phyloP scores from a whole-genome alignment of 768 basidiomycete species.

The Kwoniella newhampshirensis region DNA sequence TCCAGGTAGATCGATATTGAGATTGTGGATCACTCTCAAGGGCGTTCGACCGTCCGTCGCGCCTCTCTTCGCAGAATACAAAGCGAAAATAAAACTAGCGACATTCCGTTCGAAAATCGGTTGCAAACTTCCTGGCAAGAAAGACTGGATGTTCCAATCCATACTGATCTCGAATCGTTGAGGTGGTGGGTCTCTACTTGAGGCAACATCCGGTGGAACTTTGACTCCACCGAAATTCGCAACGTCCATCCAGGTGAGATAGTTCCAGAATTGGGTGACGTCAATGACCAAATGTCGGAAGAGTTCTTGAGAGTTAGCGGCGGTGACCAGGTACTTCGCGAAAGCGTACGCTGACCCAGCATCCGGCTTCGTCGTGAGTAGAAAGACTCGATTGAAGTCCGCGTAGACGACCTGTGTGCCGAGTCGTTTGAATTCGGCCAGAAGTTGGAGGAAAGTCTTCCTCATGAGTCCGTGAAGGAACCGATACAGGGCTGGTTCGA shows the following conservation, averaged over 20 bases:
- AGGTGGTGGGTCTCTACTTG: constrained; percentile 27
- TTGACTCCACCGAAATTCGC: constrained; percentile 86
- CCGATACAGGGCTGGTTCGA: constrained; percentile 86
- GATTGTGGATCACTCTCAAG: constrained; percentile 67
- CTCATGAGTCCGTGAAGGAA: constrained; percentile 96
- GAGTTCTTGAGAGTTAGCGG: constrained; percentile 88
- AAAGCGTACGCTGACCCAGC: constrained; percentile 94
- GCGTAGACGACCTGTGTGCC: constrained; percentile 92
- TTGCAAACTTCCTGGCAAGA: constrained; percentile 81
- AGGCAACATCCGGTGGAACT: constrained; percentile 57
- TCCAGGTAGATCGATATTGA: constrained; percentile 43
- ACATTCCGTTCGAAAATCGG: constrained; percentile 70
- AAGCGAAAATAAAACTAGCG: constrained; percentile 78
- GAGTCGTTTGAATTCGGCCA: constrained; percentile 92
- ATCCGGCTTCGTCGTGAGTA: constrained; percentile 86
- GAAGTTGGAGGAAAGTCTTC: constrained; percentile 93
- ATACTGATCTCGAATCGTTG: constrained; percentile 60
- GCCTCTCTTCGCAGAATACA: constrained; percentile 66
- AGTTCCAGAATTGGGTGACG: constrained; percentile 87
- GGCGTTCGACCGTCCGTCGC: constrained; percentile 70
- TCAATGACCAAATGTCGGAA: constrained; percentile 89
- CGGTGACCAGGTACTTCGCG: constrained; percentile 89
- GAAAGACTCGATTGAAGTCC: constrained; percentile 83
- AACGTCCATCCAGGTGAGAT: constrained; percentile 90
- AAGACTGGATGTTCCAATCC: constrained; percentile 84